These are phyloP conservation scores for Amanita rimosa DNA, from an alignment of 768 basidiomycete species.

Conservation along the genomic window DNA sequence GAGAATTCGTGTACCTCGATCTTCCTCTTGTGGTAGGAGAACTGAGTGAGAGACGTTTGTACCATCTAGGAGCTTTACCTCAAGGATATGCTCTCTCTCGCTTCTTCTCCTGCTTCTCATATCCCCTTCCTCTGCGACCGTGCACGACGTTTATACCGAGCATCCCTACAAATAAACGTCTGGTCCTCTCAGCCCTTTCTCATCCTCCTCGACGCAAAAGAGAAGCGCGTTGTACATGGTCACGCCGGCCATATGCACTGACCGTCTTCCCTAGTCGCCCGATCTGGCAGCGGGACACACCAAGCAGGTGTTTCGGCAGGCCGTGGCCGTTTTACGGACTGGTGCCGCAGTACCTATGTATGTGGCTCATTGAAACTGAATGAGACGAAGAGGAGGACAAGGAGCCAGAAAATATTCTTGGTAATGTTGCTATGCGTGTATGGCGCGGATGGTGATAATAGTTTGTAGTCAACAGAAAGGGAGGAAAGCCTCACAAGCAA, in stretches of 20 bases:
- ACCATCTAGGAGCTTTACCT: slow-evolving; percentile 47
- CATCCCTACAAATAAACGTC: slow-evolving; percentile 15
- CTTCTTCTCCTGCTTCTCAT: neutral
- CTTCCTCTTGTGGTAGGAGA: too few relatives aligned
- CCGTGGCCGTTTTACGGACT: slow-evolving; percentile 13
- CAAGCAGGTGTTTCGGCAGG: slow-evolving; percentile 44
- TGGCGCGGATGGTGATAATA: too few relatives aligned
- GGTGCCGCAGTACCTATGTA: neutral
- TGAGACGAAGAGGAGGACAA: neutral
- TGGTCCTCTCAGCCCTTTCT: slow-evolving; percentile 12
- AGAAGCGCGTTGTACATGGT: slow-evolving; percentile 5
- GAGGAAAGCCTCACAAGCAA: too few relatives aligned
- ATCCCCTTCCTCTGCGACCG: too few relatives aligned
- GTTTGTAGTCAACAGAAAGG: too few relatives aligned
- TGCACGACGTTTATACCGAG: slow-evolving; percentile 43
- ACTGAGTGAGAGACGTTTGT: slow-evolving; percentile 23
- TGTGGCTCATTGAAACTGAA: neutral
- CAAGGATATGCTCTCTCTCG: slow-evolving; percentile 27
- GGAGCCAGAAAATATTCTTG: too few relatives aligned
- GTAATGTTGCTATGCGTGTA: too few relatives aligned
- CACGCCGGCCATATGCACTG: slow-evolving; percentile 16
- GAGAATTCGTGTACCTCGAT: too few relatives aligned
- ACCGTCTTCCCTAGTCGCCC: slow-evolving; percentile 36
- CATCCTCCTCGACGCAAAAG: slow-evolving; percentile 1
- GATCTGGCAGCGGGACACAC: slow-evolving; percentile 49